Evolutionary conservation across 2,329 filamentous ascomycete species (phyloP), one percentile per base, ranked within the genome.

Genomic region (Penicillium vulpinum): DNA sequence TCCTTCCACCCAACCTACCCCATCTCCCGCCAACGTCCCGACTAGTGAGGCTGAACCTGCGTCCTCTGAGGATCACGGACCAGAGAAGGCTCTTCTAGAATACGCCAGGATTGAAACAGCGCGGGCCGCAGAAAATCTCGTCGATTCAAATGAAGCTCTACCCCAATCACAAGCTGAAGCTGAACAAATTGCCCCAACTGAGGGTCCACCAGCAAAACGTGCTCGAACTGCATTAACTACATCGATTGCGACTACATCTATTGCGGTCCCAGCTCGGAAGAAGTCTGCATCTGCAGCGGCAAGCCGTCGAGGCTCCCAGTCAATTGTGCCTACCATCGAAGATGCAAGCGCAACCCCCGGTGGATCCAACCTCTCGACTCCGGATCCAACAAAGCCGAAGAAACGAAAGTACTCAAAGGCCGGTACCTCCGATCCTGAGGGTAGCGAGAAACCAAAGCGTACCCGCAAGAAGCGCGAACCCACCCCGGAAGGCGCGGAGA

Each of bases 401-500:
- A 70, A 62, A 36, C 68, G 68, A 46, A 69, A 65, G 40, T 44
- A 61, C n/a, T 66, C 64, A 4, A 69, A 66, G 39, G 61, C 62
- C 18, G 60, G 53, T 11, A 65, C 62, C 35, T 64, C 62, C 10
- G 69, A 71, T 24, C 51, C 54, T 16, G 65, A 61, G 22, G 60
- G 65, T 24, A 29, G 60, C 1, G 59, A 59, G 33, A 65, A 61
- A 28, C 44, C 62, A 44, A 71, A 62, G 56, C 67, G 62, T 41
- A 65, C 64, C 22, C 71, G 74, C 41, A 72, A 66, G 56, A 70
- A 70, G 61, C 74, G 75, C 16, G 74, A 76, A 54, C 64, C 70
- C 9, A 81, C 78, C 2, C 80, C 80, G 2, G 79, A 81, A 57
- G 75, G 76, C 56, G 76, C 79, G 1, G 80, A 82, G 58, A 62